Percentiles rank a stretch among this genome's conserved stretches.
These are phyloP conservation scores for Elsinoe batatas DNA, from an alignment of 2,329 filamentous ascomycete species.

Conservation along the genomic window DNA sequence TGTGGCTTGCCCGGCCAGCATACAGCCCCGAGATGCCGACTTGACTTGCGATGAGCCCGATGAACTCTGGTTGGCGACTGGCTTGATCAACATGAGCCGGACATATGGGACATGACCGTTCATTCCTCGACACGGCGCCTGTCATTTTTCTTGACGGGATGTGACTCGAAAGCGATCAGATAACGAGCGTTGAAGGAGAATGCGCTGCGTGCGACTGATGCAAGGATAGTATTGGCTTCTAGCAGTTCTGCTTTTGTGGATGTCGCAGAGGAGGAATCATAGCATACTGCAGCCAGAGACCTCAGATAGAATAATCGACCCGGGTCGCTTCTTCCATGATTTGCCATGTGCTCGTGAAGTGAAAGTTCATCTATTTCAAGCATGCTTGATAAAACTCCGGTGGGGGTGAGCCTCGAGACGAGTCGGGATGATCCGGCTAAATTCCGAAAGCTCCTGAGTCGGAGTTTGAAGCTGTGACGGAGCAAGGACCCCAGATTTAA, in stretches of 20 bases:
- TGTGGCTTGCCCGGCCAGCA: conserved; percentile 29
- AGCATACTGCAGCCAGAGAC: conserved; percentile 8
- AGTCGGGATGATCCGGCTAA: too few relatives aligned
- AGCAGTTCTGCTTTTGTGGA: conserved; percentile 2
- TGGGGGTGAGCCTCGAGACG: too few relatives aligned
- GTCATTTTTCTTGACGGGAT: conserved; percentile 14
- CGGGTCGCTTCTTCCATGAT: background rate
- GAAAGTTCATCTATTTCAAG: background rate
- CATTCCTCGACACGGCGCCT: conserved; percentile 14
- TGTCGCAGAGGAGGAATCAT: conserved; percentile 4
- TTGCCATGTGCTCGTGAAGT: background rate
- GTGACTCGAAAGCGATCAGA: conserved; percentile 15
- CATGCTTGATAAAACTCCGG: background rate
- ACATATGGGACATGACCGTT: conserved; percentile 20
- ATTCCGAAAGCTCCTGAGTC: background rate
- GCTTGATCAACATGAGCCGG: conserved; percentile 26
- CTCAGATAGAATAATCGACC: conserved; percentile 8
- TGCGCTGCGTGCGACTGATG: conserved; percentile 17
- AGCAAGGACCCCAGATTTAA: background rate
- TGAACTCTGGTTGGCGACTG: conserved; percentile 23
- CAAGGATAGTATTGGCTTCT: conserved; percentile 8
- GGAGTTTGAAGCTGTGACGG: background rate
- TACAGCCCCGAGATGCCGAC: conserved; percentile 10
- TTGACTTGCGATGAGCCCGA: conserved; percentile 17
- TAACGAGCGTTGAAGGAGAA: conserved; percentile 22